phyloP scores from a whole-genome alignment of 1,284 basidiomycete species.

The Dichomitus squalens region DNA sequence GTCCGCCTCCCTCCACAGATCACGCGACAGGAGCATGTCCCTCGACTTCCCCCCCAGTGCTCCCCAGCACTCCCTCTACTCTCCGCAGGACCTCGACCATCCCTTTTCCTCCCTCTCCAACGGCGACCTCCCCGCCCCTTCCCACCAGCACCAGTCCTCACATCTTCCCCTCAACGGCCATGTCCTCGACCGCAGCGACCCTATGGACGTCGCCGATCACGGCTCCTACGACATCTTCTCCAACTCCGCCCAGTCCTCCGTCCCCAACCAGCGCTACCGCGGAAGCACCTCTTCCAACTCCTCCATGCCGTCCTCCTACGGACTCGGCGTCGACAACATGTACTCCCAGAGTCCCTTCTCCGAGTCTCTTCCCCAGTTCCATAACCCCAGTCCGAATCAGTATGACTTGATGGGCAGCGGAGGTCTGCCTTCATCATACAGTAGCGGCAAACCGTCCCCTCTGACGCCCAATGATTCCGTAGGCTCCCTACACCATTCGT shows the following conservation, averaged over 20 bases:
- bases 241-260: slow-evolving; percentile 36
- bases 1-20: slow-evolving; percentile 39
- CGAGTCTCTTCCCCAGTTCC: slow-evolving; percentile 61
- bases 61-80: slow-evolving; percentile 49
- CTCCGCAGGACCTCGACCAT: slow-evolving; percentile 42
- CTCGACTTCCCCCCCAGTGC: slow-evolving; percentile 55
- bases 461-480: slow-evolving; percentile 69
- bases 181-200: slow-evolving; percentile 33
- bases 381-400: slow-evolving; percentile 47
- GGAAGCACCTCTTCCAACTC: slow-evolving; percentile 69
- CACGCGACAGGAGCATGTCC: slow-evolving; percentile 46
- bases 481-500: slow-evolving; percentile 53
- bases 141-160: slow-evolving; percentile 23
- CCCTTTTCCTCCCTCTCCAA: slow-evolving; percentile 30
- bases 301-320: slow-evolving; percentile 55
- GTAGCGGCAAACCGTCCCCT: slow-evolving; percentile 73
- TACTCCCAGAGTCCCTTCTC: slow-evolving; percentile 60
- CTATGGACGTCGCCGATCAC: slow-evolving; percentile 39
- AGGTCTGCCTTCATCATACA: slow-evolving; percentile 56
- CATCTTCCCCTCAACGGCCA: slow-evolving; percentile 33
- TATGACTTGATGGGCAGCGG: slow-evolving; percentile 64
- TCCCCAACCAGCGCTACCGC: slow-evolving; percentile 54
- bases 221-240: slow-evolving; percentile 61
- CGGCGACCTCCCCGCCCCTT: slow-evolving; percentile 28
- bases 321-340: slow-evolving; percentile 53